Base-by-base conservation (phyloP, 73 alveolate genomes). In the Symbiodinium pilosum region DNA sequence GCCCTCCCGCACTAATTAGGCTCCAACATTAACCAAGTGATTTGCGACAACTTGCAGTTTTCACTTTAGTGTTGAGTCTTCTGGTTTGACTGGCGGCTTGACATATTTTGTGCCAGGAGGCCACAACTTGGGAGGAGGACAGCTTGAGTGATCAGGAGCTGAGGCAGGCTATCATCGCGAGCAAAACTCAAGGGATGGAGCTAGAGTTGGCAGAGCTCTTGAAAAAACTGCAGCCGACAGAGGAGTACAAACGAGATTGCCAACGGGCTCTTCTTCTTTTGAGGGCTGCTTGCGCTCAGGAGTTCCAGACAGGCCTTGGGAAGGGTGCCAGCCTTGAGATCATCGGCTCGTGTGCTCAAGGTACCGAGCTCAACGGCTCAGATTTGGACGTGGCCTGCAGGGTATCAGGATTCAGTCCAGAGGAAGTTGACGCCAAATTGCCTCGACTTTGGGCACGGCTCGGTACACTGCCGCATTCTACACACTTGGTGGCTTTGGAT, bases 171-270 rank as follows among this genome's bases (percentile, higher is more conserved):
- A 68, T 91, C 38, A 52, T 77, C 16, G 28, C 52, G 30, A 91
- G 97, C 68, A 91, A 91, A 71, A 81, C 97, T 81, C 81, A 30
- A 32, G 97, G 97, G 21, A 91, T 91, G 97, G 89, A 91, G 51
- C 20, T 91, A 38, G 97, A 91, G 97, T 43, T 91, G 87, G 89
- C 52, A 34, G 97, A 91, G 68, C 52, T 91, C 42, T 52, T 86
- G 30, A 40, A 43, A 47, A 68, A 91, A 32, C 97, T 91, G 20
- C 51, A 28, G 89, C 97, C 97, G 28, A 91, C 88, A 20, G 88
- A 68, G 2, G 97, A 91, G 81, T 69, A 91, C 88, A 91, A 40
- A 38, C 42, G 51, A 42, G 88, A 68, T 21, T 91, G 97, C 75
- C 97, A 91, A 34, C 97, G 97, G n/a, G 97, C 97, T 9, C 81